Evolutionary conservation across 2,329 filamentous ascomycete genomes (phyloP).

Genomic region (Exophiala viscosa): DNA sequence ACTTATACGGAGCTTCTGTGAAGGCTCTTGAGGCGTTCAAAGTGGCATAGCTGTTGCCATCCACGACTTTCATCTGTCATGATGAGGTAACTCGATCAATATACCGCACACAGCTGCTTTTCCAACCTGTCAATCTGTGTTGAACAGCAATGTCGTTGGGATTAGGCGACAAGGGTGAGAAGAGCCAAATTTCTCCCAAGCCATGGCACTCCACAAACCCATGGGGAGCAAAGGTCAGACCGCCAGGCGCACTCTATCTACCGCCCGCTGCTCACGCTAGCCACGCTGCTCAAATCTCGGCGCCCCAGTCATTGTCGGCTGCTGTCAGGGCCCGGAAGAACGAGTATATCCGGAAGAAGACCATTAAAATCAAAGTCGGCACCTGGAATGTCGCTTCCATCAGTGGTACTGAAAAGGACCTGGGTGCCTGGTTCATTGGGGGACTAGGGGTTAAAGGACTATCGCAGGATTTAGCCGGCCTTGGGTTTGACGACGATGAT

Average conservation of each 20-base stretch:
- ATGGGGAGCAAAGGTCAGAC: constrained; percentile 32
- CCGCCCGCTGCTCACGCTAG: constrained; percentile 23
- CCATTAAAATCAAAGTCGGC: constrained; percentile 81
- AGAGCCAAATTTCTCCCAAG: constrained; percentile 15
- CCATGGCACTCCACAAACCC: constrained; percentile 24
- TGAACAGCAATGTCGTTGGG: constrained; percentile 15
- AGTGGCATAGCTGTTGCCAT: too few species aligned
- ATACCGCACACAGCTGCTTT: background rate
- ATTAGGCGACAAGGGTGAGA: constrained; percentile 1
- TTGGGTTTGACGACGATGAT: constrained; percentile 35
- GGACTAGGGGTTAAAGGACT: constrained; percentile 71
- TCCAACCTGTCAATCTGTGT: background rate
- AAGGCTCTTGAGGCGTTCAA: too few species aligned
- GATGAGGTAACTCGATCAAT: constrained; percentile 10
- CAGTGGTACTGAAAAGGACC: constrained; percentile 79
- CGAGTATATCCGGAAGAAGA: constrained; percentile 73
- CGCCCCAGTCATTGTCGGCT: constrained; percentile 48
- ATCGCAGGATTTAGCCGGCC: constrained; percentile 58
- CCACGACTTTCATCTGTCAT: background rate
- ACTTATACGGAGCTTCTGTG: too few species aligned
- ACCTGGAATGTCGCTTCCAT: constrained; percentile 92
- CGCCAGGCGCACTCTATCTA: constrained; percentile 49
- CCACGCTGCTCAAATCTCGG: constrained; percentile 23
- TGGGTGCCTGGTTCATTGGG: constrained; percentile 82
- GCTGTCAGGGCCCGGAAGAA: constrained; percentile 66